Evolutionary conservation across 805 yeast species (phyloP), one percentile per base, ranked within the genome.

Genomic region (Candida insectorum): DNA sequence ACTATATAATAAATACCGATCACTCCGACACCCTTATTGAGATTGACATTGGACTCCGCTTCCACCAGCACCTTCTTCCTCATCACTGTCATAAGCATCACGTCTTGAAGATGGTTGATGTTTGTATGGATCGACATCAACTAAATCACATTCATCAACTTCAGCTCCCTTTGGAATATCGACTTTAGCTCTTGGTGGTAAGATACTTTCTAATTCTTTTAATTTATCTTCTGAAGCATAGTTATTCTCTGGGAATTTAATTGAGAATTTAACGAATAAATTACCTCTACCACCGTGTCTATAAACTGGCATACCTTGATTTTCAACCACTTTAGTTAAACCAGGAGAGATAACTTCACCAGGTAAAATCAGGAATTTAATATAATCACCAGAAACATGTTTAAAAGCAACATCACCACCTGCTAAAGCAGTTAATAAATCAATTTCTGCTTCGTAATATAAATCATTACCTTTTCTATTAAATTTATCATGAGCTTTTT

Each of bases 291-390:
- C 86, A 59, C 95, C 95, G 58, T 76, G 81, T 65, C 93, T 80
- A 65, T 73, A 81, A 46, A 91, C 69, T 47, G 98, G 99, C 98
- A 93, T 93, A 79, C 99, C 99, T 65, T 91, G 89, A 52, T 81
- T 86, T 49, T 83, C 87, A 44, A 93, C 68, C 35, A 87, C 87
- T 66, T 87, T 89, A 51, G 80, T 69, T 26, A 70, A 58, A 44
- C 85, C 95, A 32, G 97, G 97, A 20, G 88, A 52, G 44, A 93
- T 83, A 41, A 91, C 88, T 66, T 91, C 96, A 59, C 97, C 97
- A 35, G 97, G 93, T 32, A 83, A 66, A 43, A 89, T 78, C 24
- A 75, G 70, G 39, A 88, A 77, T 72, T 88, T 86, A 54, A 91
- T 69, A 75, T 79, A 87, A 51, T 88, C 96, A 46, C 96, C 96